phyloP scores from a whole-genome alignment of 129 eudicot genomes.

The Artemisia argyi region DNA sequence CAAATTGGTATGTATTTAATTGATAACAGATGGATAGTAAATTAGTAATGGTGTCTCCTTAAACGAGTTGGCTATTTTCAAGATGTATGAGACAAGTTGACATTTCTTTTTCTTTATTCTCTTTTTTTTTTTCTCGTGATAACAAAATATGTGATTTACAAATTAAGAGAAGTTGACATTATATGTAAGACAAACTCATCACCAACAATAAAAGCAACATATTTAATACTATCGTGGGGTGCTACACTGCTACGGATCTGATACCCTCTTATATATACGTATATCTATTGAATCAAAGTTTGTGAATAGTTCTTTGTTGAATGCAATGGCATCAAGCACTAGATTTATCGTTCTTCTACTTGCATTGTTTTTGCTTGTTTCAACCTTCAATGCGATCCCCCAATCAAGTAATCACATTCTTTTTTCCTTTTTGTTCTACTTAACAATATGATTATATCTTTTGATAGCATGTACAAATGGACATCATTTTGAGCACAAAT shows the following conservation, averaged over 20 bases:
- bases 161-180: constrained; percentile 18
- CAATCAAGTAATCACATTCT: constrained; percentile 44
- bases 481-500: background rate
- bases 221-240: constrained; percentile 15
- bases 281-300: constrained; percentile 16
- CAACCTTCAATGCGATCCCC: constrained; percentile 48
- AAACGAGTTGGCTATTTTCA: too few relatives aligned
- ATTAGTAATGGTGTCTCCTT: too few relatives aligned
- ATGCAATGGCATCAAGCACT: constrained; percentile 32
- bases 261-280: constrained; percentile 12
- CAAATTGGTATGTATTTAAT: too few relatives aligned
- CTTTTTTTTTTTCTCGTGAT: too few relatives aligned
- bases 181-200: constrained; percentile 6
- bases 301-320: constrained; percentile 15
- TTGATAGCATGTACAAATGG: background rate
- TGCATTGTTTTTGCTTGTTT: constrained; percentile 26
- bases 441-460: background rate
- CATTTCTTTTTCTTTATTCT: too few relatives aligned
- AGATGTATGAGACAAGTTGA: too few relatives aligned
- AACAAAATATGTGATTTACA: background rate
- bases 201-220: constrained; percentile 12
- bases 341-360: constrained; percentile 37
- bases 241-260: constrained; percentile 15
- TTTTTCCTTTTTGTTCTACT: background rate
- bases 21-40: too few relatives aligned